Evolutionary conservation across 805 yeast genomes (phyloP), one percentile per base, ranked within the genome.

Genomic region (Saccharomycopsis sp.): DNA sequence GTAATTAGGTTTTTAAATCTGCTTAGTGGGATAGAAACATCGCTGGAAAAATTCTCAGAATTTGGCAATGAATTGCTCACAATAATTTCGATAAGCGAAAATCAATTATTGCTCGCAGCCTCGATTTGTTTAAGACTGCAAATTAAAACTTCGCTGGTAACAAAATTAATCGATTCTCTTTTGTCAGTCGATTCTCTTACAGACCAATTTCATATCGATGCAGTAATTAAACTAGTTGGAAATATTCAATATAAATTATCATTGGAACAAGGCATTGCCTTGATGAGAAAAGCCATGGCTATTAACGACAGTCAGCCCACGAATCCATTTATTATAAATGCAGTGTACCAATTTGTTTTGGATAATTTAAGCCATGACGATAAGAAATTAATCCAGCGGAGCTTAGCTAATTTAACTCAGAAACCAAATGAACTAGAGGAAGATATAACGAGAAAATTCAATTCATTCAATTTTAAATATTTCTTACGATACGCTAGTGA

Each of bases 191-290:
- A 45, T 31, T 41, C 44, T 4, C 26, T 24, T 14, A 35, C 11
- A 13, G 48, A 45, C 33, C n/a, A 22, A 20, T 40, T 40, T 11
- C 14, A 31, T 13, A 35, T 40, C 40, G 48, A 45, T 28, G 43
- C 43, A 4, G 26, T 41, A 7, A 16, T 45, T 9, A 45, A 45
- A 29, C 37, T 45, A 20, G 37, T 35, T 4, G 31, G 19, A 23
- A 24, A 37, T 9, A 11, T 17, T 1, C 16, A 17, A n/a, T 39
- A 21, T 24, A 28, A 26, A 11, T 23, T 40, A 26, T 21, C 48
- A 13, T 8, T 27, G 14, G n/a, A 20, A 17, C 39, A 45, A 20
- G 48, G 38, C 2, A 20, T 40, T 7, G 37, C 22, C 6, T 32
- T 45, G 16, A 36, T 40, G 21, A 27, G 29, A n/a, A 45, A 45